Base-by-base conservation (phyloP, 2,329 filamentous ascomycete genomes). In the Volutella citrinella region DNA sequence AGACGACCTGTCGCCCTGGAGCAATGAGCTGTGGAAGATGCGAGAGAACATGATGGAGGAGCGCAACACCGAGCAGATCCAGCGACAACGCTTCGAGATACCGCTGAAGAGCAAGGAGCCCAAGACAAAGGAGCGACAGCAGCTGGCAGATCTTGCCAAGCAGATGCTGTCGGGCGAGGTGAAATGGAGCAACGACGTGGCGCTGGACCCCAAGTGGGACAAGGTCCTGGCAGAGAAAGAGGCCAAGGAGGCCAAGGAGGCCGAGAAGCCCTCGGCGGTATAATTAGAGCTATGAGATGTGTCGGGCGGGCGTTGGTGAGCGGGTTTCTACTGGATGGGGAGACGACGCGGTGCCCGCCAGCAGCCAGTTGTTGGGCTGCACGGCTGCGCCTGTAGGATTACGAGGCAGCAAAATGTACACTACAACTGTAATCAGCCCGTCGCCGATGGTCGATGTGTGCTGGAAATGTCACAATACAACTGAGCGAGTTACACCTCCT, bases 61-160 rank as follows among this genome's bases (percentile, higher is more conserved):
- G 43, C 55, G 64, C 32, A 57, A 65, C 33, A 42, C 61, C 27
- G 49, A 55, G 46, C 49, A 61, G 38, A 43, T 63, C 21, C 40
- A 51, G 36, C 40, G 55, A 38, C 55, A 60, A 28, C 51, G 56
- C 34, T 45, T 51, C 38, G 34, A 56, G 60, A 57, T 68, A 26
- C 54, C 63, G 5, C 43, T 68, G 34, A 60, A 61, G 36, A 65
- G 74, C 50, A 60, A 61, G 45, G 56, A 61, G 53, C 61, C 63
- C 27, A 53, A 61, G 45, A 56, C 66, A 34, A 55, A 58, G 43
- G 61, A 68, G 38, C 61, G 68, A 25, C 55, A 67, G 49, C 53
- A 64, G 38, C 47, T 85, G 63, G 82, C 83, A 16, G 68, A 74
- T 56, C 64, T 84, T 63, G 86, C 84, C 13, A 69, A 76, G 64